Percentiles rank a stretch among this genome's conserved stretches.
These are phyloP conservation scores for Chiua sp. DNA, from an alignment of 1,284 basidiomycete genomes.

Conservation along the genomic window DNA sequence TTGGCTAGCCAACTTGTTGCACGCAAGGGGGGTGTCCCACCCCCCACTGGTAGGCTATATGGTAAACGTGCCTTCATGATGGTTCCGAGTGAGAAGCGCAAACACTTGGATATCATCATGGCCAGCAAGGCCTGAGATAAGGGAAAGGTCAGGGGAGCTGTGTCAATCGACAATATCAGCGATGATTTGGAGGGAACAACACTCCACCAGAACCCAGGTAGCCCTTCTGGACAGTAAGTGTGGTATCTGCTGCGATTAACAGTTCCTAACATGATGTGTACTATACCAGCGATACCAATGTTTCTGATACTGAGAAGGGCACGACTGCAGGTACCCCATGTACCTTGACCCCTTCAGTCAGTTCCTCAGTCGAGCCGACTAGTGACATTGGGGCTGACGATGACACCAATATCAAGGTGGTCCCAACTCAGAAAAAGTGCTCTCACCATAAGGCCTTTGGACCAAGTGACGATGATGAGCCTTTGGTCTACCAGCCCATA, in stretches of 20 bases:
- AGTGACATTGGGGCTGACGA: neutral
- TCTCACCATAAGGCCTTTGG: neutral
- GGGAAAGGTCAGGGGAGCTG: too few relatives aligned
- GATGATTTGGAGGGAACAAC: neutral
- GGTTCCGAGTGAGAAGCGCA: neutral
- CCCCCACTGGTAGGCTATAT: neutral
- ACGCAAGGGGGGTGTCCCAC: neutral
- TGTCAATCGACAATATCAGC: too few relatives aligned
- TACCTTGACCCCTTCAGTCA: neutral
- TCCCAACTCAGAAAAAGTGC: neutral
- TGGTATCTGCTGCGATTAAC: neutral
- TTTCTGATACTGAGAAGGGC: neutral
- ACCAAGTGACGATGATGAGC: neutral
- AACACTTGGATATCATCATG: neutral
- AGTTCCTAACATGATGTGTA: neutral
- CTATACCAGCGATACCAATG: neutral
- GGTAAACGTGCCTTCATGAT: neutral
- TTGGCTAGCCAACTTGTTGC: neutral
- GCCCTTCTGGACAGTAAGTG: neutral
- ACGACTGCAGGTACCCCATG: too few relatives aligned
- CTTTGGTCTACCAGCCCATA: neutral
- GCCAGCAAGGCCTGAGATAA: neutral
- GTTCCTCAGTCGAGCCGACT: neutral
- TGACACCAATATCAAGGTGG: neutral
- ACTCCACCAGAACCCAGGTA: neutral